A percentile compares a stretch with the other conserved stretches of the same genome.
Evolutionary conservation across 2,329 filamentous ascomycete genomes (phyloP).

Genomic region (Talaromyces sp.): DNA sequence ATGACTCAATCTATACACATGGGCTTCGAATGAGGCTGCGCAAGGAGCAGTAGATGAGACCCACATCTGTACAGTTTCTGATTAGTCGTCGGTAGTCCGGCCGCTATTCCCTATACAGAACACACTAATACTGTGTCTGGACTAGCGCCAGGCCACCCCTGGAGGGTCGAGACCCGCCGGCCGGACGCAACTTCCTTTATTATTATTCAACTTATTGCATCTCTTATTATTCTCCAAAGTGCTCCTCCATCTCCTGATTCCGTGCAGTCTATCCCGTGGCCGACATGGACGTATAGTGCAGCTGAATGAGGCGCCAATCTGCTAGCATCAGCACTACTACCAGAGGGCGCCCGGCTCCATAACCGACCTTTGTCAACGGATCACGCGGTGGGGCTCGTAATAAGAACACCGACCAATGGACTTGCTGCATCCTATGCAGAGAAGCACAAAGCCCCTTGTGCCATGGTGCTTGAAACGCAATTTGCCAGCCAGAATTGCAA

Average conservation of each 20-base stretch:
- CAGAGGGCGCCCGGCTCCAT: too few species aligned
- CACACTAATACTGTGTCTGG: neutral
- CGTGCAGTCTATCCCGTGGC: too few species aligned
- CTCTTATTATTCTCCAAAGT: too few species aligned
- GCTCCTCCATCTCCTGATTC: too few species aligned
- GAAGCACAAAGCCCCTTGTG: neutral
- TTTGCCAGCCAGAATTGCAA: neutral
- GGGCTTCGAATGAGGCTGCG: too few species aligned
- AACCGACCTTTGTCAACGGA: neutral
- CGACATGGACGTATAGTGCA: too few species aligned
- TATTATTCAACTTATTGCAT: too few species aligned
- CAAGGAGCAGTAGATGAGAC: too few species aligned
- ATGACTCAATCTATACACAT: too few species aligned
- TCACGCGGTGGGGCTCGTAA: neutral
- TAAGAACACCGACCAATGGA: neutral
- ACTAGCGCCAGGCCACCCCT: neutral
- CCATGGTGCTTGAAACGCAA: neutral
- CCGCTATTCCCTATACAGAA: neutral
- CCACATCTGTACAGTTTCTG: neutral
- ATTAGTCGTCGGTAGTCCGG: neutral
- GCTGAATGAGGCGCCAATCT: too few species aligned
- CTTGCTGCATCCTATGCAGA: neutral
- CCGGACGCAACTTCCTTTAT: neutral
- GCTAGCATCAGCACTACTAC: too few species aligned
- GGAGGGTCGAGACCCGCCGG: neutral